These are phyloP conservation scores for Candida tropicalis DNA, from an alignment of 1,139 yeast species.

Conservation along the genomic window DNA sequence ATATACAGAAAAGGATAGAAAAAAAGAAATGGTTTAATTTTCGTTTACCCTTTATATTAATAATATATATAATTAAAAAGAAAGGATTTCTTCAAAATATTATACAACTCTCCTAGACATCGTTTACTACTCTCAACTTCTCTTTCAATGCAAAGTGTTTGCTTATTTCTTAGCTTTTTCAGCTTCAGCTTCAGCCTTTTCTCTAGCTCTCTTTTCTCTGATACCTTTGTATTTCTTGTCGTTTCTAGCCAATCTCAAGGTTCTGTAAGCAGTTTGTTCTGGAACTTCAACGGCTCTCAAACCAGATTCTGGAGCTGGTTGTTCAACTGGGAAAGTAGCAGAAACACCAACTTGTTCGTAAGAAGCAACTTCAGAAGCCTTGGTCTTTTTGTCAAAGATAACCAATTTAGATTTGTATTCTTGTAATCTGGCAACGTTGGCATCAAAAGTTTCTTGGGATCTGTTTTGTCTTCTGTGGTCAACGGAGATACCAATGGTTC, in stretches of 20 bases:
- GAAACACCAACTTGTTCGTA: conserved; percentile 78
- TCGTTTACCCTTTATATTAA: conserved; percentile 12
- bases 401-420: conserved; percentile 96
- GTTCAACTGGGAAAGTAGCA: conserved; percentile 91
- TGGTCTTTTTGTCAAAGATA: conserved; percentile 87
- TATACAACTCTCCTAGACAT: conserved; percentile 13
- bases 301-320: conserved; percentile 68
- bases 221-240: conserved; percentile 92
- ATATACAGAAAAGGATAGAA: no score
- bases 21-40: neutral
- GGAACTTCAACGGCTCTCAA: conserved; percentile 89
- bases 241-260: conserved; percentile 94
- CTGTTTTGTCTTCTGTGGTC: conserved; percentile 99
- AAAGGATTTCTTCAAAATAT: conserved; percentile 9
- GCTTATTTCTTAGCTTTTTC: conserved; percentile 89
- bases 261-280: conserved; percentile 91
- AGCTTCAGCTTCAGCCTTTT: conserved; percentile 99
- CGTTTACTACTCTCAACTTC: conserved; percentile 5
- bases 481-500: conserved; percentile 97
- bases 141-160: conserved; percentile 10
- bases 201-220: conserved; percentile 97
- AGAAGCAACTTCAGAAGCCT: conserved; percentile 68
- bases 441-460: conserved; percentile 92
- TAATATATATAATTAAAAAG: conserved; percentile 11
- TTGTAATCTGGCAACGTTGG: conserved; percentile 94